Base-by-base conservation (phyloP, 306 rosid genomes). In the Glycine soja region DNA sequence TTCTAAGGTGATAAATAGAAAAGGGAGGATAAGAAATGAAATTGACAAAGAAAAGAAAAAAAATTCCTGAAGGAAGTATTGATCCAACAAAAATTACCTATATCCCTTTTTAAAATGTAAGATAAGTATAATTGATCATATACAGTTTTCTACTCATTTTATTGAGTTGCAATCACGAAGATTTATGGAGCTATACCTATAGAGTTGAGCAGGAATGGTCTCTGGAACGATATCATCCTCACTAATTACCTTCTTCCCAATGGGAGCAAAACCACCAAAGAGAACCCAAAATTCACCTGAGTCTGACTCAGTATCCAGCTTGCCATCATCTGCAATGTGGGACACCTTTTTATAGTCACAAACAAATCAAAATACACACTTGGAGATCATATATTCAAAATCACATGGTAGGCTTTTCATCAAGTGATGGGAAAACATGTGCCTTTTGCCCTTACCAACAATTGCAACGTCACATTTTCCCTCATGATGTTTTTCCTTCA, bases 261-360 rank as follows among this genome's bases (percentile, higher is more conserved):
- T 96, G 47, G 99, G 99, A 77, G 99, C 99, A 85, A 96, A 96
- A 71, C 99, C 99, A 81, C 99, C 99, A 72, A 96, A 89, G 83
- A 96, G 97, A 83, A 96, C 98, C 99, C 99, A 96, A 81, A 96
- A 96, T 80, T 96, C 99, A 79, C 99, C 99, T 0, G 99, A 96
- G 86, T 96, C 99, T 2, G 99, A 96, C 87, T 96, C 99, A 1
- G 99, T 96, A 76, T 96, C 99, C 77, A 96, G 85, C 90, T 96
- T 96, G 74, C 99, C 99, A 90, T 96, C 99, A 87, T 96, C 99
- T 96, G 86, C 78, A 79, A 87, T 46, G 59, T 53, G 14, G 61
- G 57, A 82, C 74, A 78, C 32, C 46, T 72, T 38, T 74, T 80
- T 48, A 69, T 61, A 69, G 69, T 82, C 63, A 67, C 48, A 82